Evolutionary conservation across 1,284 basidiomycete genomes (phyloP).

Genomic region (Wallemia hederae): DNA sequence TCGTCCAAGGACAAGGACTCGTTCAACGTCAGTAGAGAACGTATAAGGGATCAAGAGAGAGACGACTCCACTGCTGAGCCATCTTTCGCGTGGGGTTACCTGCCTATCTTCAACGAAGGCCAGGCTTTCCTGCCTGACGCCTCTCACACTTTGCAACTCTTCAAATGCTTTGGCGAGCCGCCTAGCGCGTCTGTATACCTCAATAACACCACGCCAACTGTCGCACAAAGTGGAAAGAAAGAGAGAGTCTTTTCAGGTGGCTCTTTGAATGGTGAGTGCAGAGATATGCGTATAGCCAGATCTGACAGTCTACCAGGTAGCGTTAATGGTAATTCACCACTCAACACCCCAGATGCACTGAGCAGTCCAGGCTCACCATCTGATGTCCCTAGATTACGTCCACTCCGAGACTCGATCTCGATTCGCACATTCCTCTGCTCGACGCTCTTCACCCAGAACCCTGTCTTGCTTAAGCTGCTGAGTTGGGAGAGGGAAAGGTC

Average conservation of each 20-base stretch:
- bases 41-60: conserved; percentile 13
- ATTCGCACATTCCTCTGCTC: conserved; percentile 77
- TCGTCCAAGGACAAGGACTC: conserved; percentile 23
- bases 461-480: conserved; percentile 49
- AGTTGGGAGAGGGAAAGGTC: conserved; percentile 36
- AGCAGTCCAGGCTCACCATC: not conserved
- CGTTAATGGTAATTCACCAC: not conserved
- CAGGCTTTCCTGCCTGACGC: conserved; percentile 71
- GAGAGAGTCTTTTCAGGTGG: not conserved
- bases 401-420: conserved; percentile 35
- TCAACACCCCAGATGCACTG: not conserved
- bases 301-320: too few relatives aligned
- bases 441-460: conserved; percentile 72
- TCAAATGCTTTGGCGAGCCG: conserved; percentile 23
- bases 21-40: conserved; percentile 7
- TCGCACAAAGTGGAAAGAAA: not conserved
- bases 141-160: conserved; percentile 53
- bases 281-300: not conserved
- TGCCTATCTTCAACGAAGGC: conserved; percentile 54
- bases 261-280: not conserved
- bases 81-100: conserved; percentile 73
- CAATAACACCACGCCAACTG: not conserved
- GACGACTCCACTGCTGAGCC: conserved; percentile 25
- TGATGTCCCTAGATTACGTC: not conserved
- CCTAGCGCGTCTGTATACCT: not conserved